A percentile compares a stretch with the other conserved stretches of the same genome.
Evolutionary conservation across 2,329 filamentous ascomycete genomes (phyloP).

Genomic region (Cordyceps farinosa): DNA sequence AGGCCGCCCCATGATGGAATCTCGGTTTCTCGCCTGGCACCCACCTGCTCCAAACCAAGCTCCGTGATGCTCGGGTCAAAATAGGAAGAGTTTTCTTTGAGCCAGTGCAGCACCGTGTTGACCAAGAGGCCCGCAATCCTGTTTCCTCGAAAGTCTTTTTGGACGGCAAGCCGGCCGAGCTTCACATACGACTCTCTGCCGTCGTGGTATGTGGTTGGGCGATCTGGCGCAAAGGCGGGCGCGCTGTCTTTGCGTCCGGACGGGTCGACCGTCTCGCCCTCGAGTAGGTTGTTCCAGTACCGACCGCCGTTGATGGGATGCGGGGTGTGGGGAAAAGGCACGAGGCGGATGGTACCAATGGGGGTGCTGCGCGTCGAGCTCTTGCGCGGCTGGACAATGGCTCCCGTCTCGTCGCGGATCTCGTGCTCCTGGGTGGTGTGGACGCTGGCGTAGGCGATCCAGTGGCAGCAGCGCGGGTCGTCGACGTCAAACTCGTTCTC

Average conservation of each 20-base stretch:
- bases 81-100: constrained; percentile 54
- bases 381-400: constrained; percentile 39
- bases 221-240: constrained; percentile 34
- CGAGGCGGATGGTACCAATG: constrained; percentile 73
- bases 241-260: neutral
- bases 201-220: constrained; percentile 52
- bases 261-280: constrained; percentile 23
- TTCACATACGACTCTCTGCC: constrained; percentile 75
- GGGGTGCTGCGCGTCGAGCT: constrained; percentile 46
- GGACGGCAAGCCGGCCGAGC: constrained; percentile 71
- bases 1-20: constrained; percentile 69
- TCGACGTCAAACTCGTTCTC: constrained; percentile 78
- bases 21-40: constrained; percentile 35
- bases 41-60: constrained; percentile 42
- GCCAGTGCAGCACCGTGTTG: constrained; percentile 64
- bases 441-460: constrained; percentile 75
- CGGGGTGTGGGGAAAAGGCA: constrained; percentile 72
- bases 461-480: constrained; percentile 77
- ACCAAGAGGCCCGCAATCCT: constrained; percentile 65
- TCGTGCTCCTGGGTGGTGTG: constrained; percentile 43
- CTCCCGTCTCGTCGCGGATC: constrained; percentile 41
- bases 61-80: constrained; percentile 50
- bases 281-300: constrained; percentile 45
- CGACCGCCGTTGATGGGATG: constrained; percentile 53
- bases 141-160: constrained; percentile 60